These are phyloP conservation scores for Aspergillus thermomutatus DNA, from an alignment of 2,329 filamentous ascomycete species.

Conservation along the genomic window DNA sequence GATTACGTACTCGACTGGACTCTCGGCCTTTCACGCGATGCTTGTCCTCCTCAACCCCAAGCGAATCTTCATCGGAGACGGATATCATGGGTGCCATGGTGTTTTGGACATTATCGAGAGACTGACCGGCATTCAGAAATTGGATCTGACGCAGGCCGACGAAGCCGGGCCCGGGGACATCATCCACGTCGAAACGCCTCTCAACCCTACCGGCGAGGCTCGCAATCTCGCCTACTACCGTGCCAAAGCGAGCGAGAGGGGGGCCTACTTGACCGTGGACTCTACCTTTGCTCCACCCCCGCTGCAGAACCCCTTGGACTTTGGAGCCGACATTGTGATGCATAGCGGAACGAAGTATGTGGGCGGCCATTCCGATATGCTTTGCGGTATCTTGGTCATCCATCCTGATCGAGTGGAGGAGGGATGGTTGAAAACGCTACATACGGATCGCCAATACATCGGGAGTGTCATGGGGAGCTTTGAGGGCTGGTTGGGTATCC, in stretches of 20 bases:
- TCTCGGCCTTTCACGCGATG: constrained; percentile 82
- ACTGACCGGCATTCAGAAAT: constrained; percentile 68
- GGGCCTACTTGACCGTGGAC: constrained; percentile 77
- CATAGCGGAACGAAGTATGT: constrained; percentile 94
- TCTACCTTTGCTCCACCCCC: constrained; percentile 88
- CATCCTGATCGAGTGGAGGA: constrained; percentile 44
- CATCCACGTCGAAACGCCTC: constrained; percentile 83
- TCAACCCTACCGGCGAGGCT: constrained; percentile 83
- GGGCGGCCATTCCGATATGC: constrained; percentile 87
- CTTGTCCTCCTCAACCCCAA: constrained; percentile 77
- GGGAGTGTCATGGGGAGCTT: constrained; percentile 81
- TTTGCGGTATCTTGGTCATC: constrained; percentile 70
- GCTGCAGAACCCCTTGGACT: constrained; percentile 75
- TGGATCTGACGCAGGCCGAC: constrained; percentile 65
- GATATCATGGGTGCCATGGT: constrained; percentile 92
- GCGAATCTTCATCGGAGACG: constrained; percentile 74
- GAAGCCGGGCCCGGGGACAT: constrained; percentile 72
- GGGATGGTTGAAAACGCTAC: constrained; percentile 58
- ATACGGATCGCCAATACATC: constrained; percentile 67
- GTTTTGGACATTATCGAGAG: constrained; percentile 71
- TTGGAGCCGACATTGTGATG: constrained; percentile 81
- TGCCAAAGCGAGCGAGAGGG: constrained; percentile 63
- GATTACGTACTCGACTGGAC: constrained; percentile 77
- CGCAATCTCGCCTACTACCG: constrained; percentile 68
- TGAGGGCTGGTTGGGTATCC: constrained; percentile 85